Percentiles rank a stretch among this genome's conserved stretches.
Conservation (phyloP, 2,329 filamentous ascomycete species). For the Exophiala sp. region DNA sequence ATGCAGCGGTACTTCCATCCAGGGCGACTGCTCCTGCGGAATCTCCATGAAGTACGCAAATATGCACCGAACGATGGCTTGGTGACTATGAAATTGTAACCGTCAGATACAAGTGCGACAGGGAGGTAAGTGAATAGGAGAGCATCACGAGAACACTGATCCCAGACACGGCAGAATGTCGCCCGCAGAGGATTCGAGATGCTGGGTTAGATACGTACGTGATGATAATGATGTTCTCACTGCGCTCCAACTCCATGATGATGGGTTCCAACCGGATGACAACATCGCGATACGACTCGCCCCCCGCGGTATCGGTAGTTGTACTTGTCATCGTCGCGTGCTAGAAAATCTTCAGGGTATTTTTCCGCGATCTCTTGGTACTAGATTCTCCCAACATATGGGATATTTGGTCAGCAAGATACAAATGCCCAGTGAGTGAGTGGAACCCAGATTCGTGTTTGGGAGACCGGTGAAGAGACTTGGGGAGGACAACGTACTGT, state of each 20-base stretch:
- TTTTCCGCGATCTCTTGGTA: conserved; percentile 88
- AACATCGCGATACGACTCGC: conserved; percentile 92
- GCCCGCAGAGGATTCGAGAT: neutral
- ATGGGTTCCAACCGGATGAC: conserved; percentile 97
- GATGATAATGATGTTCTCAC: conserved; percentile 94
- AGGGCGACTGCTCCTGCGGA: conserved; percentile 83
- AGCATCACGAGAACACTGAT: neutral
- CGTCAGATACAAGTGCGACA: neutral
- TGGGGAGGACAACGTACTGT: conserved; percentile 43
- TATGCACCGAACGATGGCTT: conserved; percentile 92
- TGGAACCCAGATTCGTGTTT: neutral
- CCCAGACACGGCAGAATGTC: neutral
- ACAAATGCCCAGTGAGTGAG: neutral
- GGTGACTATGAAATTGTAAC: conserved; percentile 49
- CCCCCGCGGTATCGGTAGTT: conserved; percentile 97
- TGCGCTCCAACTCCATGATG: conserved; percentile 97
- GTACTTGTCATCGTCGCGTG: conserved; percentile 97
- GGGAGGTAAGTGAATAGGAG: no score
- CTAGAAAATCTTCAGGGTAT: conserved; percentile 90
- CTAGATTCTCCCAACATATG: conserved; percentile 1
- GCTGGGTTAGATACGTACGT: conserved; percentile 43
- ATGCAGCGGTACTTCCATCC: conserved; percentile 97
- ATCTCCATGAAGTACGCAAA: conserved; percentile 99
- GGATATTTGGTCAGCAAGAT: neutral
- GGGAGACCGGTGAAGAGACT: neutral